Conservation (phyloP, 2,329 filamentous ascomycete species). For the Whalleya microplaca region DNA sequence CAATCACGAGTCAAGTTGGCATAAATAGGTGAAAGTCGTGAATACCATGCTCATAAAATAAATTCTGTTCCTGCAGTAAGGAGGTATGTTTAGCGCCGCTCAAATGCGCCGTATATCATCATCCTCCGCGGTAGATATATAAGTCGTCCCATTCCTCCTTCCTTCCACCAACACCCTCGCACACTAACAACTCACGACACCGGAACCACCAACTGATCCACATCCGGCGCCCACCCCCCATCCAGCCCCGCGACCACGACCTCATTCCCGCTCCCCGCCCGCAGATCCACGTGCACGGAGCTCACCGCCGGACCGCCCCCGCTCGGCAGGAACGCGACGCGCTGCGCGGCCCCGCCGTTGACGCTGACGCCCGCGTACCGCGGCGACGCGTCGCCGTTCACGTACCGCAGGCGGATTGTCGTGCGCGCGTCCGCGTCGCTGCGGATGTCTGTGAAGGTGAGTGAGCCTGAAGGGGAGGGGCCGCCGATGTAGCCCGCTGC, state of each 20-base stretch:
- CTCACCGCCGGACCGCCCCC: conserved; percentile 50
- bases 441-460: conserved; percentile 52
- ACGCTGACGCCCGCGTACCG: conserved; percentile 59
- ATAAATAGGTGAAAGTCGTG: background rate
- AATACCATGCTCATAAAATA: too few species aligned
- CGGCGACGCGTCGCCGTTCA: conserved; percentile 58
- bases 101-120: too few species aligned
- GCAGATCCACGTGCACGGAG: conserved; percentile 51
- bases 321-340: conserved; percentile 59
- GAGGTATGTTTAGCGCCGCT: too few species aligned
- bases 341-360: conserved; percentile 53
- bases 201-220: conserved; percentile 59
- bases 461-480: conserved; percentile 44
- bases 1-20: background rate
- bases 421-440: conserved; percentile 49
- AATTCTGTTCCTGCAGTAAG: too few species aligned
- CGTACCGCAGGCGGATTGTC: conserved; percentile 58
- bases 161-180: too few species aligned
- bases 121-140: background rate
- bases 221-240: conserved; percentile 48
- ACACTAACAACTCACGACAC: background rate
- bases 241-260: conserved; percentile 49
- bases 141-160: background rate
- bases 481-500: conserved; percentile 62
- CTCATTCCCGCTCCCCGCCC: conserved; percentile 50